Conservation (phyloP, 1,139 yeast genomes). For the Suhomyces bokatorum region DNA sequence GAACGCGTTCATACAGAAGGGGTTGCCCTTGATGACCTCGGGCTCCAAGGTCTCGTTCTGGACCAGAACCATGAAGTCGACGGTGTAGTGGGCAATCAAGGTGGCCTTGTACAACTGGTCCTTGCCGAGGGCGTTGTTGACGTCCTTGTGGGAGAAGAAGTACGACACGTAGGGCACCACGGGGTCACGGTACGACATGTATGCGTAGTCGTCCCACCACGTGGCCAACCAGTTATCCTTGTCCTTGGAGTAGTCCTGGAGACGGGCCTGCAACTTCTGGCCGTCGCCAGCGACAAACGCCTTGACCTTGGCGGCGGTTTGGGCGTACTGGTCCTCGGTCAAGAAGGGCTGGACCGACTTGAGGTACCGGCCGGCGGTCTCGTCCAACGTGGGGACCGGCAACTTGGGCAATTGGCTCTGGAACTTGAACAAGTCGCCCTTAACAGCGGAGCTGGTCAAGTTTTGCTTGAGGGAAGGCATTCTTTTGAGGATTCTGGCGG, state of each 20-base stretch:
- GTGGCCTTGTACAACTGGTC: constrained; percentile 76
- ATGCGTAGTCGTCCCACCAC: constrained; percentile 95
- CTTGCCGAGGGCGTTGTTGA: constrained; percentile 53
- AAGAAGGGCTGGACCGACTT: constrained; percentile 69
- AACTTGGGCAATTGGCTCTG: constrained; percentile 78
- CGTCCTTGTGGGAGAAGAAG: constrained; percentile 81
- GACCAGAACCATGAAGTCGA: constrained; percentile 55
- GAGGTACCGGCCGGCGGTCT: constrained; percentile 71
- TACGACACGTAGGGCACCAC: constrained; percentile 92
- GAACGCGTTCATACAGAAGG: constrained; percentile 94
- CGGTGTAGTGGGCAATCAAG: constrained; percentile 57
- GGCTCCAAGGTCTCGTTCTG: constrained; percentile 68
- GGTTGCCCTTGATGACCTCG: constrained; percentile 76
- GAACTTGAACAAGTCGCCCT: constrained; percentile 71
- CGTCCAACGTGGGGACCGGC: constrained; percentile 82
- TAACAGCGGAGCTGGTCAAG: constrained; percentile 38
- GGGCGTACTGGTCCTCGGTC: constrained; percentile 52
- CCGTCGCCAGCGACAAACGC: constrained; percentile 72
- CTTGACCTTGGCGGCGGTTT: constrained; percentile 60
- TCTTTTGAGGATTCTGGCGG: constrained; percentile 9
- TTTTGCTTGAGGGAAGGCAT: constrained; percentile 16
- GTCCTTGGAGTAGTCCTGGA: constrained; percentile 56
- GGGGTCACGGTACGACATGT: constrained; percentile 88
- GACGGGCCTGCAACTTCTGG: constrained; percentile 64
- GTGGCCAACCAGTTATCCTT: constrained; percentile 88